A percentile compares a stretch with the other conserved stretches of the same genome.
phyloP scores from a whole-genome alignment of 306 rosid genomes.

The Vigna trinervia region DNA sequence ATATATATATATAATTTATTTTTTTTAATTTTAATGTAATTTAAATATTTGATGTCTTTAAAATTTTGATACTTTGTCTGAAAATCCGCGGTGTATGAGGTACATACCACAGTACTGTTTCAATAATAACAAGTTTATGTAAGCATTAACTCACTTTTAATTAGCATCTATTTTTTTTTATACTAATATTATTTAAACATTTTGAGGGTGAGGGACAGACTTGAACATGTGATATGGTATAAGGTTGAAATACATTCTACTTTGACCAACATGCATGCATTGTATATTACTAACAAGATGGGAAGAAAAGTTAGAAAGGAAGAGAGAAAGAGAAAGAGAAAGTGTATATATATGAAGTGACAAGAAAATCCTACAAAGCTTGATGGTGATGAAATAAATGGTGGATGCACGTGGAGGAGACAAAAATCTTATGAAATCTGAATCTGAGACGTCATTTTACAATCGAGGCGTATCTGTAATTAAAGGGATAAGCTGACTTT shows the following conservation, averaged over 20 bases:
- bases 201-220: neutral
- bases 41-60: too few relatives aligned
- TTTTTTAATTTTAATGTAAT: too few relatives aligned
- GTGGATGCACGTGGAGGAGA: slow-evolving; percentile 48
- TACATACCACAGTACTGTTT: too few relatives aligned
- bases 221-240: too few relatives aligned
- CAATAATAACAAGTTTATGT: too few relatives aligned
- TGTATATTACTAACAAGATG: neutral
- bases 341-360: neutral
- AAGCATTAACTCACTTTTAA: too few relatives aligned
- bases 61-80: too few relatives aligned
- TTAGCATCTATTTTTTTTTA: too few relatives aligned
- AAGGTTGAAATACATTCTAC: neutral
- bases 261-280: neutral
- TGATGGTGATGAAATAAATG: slow-evolving; percentile 47
- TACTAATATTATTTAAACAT: too few relatives aligned
- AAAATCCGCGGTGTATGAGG: too few relatives aligned
- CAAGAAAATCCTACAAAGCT: neutral
- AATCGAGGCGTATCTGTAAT: slow-evolving; percentile 9
- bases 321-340: neutral
- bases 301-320: neutral
- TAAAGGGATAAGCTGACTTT: slow-evolving; percentile 40
- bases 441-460: slow-evolving; percentile 20
- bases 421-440: slow-evolving; percentile 52
- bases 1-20: too few relatives aligned